A percentile compares a stretch with the other conserved stretches of the same genome.
These are phyloP conservation scores for Pythium angustatum DNA, from an alignment of 352 stramenopile species.

Conservation along the genomic window DNA sequence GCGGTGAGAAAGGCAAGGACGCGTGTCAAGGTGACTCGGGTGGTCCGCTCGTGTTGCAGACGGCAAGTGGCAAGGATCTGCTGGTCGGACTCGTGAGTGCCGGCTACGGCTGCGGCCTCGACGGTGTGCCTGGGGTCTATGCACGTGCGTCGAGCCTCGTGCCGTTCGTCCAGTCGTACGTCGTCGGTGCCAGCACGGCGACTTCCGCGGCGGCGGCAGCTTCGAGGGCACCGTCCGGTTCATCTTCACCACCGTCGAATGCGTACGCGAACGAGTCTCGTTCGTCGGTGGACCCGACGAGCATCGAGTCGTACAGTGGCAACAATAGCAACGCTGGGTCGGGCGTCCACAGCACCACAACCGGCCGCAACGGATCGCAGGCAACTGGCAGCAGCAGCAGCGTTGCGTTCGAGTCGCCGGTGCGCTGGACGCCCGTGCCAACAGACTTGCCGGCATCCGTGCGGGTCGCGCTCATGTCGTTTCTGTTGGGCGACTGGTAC, in stretches of 20 bases:
- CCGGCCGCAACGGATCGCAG: no score
- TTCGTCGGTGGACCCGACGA: conserved; percentile 13
- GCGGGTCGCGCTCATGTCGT: conserved; percentile 19
- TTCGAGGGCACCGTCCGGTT: background rate
- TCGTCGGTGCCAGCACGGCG: conserved; percentile 1
- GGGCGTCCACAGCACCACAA: background rate
- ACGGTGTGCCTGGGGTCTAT: conserved; percentile 42
- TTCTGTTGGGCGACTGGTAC: conserved; percentile 27
- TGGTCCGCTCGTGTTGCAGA: conserved; percentile 33
- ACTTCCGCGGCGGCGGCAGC: background rate
- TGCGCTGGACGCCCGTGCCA: conserved; percentile 3
- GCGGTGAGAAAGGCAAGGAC: conserved; percentile 29
- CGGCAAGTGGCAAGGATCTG: conserved; percentile 5
- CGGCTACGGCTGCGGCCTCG: conserved; percentile 38
- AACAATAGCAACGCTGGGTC: conserved; percentile 8
- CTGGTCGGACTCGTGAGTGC: conserved; percentile 40
- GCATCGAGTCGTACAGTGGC: conserved; percentile 24
- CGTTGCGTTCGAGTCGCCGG: conserved; percentile 1
- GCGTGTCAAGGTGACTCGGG: conserved; percentile 43
- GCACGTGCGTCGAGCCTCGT: conserved; percentile 32
- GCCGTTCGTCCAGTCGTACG: conserved; percentile 34
- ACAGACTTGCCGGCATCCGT: conserved; percentile 6
- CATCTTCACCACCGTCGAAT: background rate
- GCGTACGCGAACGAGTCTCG: conserved; percentile 5
- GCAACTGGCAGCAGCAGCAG: background rate